Evolutionary conservation across 2,329 filamentous ascomycete species (phyloP).

Genomic region (Didymella sp.): DNA sequence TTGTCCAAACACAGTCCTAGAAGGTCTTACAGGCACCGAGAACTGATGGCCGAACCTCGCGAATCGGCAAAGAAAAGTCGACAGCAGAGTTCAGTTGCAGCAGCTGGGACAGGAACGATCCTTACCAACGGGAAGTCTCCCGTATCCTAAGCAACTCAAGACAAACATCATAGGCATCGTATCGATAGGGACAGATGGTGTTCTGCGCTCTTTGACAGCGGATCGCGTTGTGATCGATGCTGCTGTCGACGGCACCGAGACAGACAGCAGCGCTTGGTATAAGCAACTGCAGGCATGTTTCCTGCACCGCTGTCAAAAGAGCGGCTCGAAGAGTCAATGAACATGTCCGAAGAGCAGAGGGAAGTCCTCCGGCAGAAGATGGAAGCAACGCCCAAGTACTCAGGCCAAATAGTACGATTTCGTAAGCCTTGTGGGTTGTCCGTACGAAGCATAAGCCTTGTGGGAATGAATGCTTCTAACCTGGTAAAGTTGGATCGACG

Average conservation of each 20-base stretch:
- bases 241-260: not conserved
- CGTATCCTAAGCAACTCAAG: not conserved
- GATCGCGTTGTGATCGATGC: slow-evolving; percentile 1
- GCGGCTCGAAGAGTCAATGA: not conserved
- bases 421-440: too few species aligned
- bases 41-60: not conserved
- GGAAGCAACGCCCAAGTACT: not conserved
- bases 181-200: not conserved
- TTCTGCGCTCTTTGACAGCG: slow-evolving; percentile 2
- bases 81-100: not conserved
- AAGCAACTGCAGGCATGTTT: not conserved
- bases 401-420: too few species aligned
- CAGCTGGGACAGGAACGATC: not conserved
- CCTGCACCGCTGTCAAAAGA: not conserved
- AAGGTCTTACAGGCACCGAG: not conserved
- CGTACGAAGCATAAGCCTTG: too few species aligned
- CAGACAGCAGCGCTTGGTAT: not conserved
- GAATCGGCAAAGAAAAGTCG: not conserved
- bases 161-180: not conserved
- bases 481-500: not conserved
- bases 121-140: not conserved
- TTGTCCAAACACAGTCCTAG: not conserved
- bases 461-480: not conserved
- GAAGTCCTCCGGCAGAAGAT: not conserved
- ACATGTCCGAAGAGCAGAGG: not conserved